These are phyloP conservation scores for Chrysoporthe puriensis DNA, from an alignment of 2,329 filamentous ascomycete species.

Conservation along the genomic window DNA sequence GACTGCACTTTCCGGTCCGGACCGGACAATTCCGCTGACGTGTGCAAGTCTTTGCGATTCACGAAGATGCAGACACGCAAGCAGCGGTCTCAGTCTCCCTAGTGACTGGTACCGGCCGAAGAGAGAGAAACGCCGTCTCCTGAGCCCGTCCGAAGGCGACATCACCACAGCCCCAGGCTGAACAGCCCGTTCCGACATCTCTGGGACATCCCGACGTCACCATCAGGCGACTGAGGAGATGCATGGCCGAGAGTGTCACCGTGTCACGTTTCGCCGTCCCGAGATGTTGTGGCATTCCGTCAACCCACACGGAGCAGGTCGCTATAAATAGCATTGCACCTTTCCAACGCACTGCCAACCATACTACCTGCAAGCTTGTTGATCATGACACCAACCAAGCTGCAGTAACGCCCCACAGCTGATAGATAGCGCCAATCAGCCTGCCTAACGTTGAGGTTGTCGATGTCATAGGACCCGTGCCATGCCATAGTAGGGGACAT, in stretches of 20 bases:
- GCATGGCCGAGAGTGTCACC: neutral
- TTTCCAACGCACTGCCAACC: conserved; percentile 1
- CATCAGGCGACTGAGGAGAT: neutral
- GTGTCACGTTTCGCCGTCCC: conserved; percentile 2
- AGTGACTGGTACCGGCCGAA: too few species aligned
- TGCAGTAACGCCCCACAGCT: conserved; percentile 1
- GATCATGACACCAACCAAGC: conserved; percentile 18
- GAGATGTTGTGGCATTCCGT: neutral
- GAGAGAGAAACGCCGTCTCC: neutral
- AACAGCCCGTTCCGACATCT: neutral
- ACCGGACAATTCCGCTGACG: neutral
- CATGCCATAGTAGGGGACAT: neutral
- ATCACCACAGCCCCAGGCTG: neutral
- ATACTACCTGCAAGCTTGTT: conserved; percentile 20
- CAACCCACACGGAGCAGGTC: conserved; percentile 9
- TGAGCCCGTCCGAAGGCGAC: neutral
- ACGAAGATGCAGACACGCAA: neutral
- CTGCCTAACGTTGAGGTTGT: neutral
- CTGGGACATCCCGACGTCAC: neutral
- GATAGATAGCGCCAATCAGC: conserved; percentile 9
- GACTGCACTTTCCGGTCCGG: neutral
- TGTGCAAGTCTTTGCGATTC: neutral
- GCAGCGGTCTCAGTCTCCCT: neutral
- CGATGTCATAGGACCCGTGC: neutral
- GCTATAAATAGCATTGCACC: conserved; percentile 1